These are phyloP conservation scores for Ceriops tagal DNA, from an alignment of 345 rosid species.

Conservation along the genomic window DNA sequence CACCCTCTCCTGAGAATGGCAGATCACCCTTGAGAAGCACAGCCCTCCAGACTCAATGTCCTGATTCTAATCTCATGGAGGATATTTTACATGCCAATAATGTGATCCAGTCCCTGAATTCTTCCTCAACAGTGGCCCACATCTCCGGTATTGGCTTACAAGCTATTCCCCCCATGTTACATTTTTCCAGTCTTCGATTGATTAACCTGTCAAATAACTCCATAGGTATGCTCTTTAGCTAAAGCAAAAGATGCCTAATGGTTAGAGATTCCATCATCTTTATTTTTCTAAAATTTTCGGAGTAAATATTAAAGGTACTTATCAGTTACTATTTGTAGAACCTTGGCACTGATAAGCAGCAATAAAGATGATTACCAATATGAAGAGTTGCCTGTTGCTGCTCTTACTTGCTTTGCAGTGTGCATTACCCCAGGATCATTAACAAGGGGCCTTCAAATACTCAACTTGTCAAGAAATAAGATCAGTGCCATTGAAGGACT, in stretches of 20 bases:
- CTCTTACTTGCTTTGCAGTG: constrained; percentile 42
- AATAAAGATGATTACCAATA: too few species aligned
- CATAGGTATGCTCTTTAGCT: constrained; percentile 53
- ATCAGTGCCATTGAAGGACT: constrained; percentile 78
- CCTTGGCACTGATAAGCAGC: too few species aligned
- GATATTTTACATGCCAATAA: constrained; percentile 65
- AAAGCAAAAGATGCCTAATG: neutral
- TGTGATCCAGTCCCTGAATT: constrained; percentile 69
- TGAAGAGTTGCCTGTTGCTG: neutral
- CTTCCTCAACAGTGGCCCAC: constrained; percentile 81
- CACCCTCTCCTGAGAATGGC: constrained; percentile 48
- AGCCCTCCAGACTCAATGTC: constrained; percentile 21
- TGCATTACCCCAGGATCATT: constrained; percentile 63
- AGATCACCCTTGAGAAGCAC: constrained; percentile 34
- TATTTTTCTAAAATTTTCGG: neutral
- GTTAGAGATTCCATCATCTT: neutral
- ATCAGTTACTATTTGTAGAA: neutral
- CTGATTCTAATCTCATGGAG: constrained; percentile 48
- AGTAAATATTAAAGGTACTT: neutral
- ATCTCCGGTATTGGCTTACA: constrained; percentile 72
- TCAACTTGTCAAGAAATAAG: constrained; percentile 82
- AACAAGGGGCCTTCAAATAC: constrained; percentile 79
- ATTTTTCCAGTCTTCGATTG: constrained; percentile 70
- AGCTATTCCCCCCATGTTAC: constrained; percentile 66
- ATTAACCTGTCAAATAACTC: constrained; percentile 75